These are phyloP conservation scores for Mantamonas sphyraenae DNA, from an alignment of 78 protist species.

Conservation along the genomic window DNA sequence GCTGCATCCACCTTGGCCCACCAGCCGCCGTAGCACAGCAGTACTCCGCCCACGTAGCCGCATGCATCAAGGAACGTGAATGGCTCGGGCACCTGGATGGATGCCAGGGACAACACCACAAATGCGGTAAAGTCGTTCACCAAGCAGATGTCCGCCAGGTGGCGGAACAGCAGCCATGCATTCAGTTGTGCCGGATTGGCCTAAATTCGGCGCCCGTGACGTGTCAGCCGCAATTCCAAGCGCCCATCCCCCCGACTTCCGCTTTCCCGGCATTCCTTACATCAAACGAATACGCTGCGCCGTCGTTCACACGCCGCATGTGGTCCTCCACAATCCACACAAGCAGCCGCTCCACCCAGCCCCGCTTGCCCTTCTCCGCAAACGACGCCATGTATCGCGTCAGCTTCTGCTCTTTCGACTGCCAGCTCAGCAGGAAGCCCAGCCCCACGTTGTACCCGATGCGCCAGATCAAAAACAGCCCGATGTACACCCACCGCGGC, in stretches of 20 bases:
- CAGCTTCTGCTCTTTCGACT: constrained; percentile 32
- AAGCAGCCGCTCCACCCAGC: no score
- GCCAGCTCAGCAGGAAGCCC: constrained; percentile 51
- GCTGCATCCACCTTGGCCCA: constrained; percentile 81
- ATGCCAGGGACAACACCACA: constrained; percentile 19
- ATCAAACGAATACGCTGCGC: no score
- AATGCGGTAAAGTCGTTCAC: constrained; percentile 49
- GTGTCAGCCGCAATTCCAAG: no score
- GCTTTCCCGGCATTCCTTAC: no score
- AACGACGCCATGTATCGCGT: constrained; percentile 13
- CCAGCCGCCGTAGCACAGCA: constrained; percentile 33
- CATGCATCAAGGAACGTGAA: constrained; percentile 14
- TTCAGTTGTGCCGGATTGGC: constrained; percentile 52
- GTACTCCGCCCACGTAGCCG: constrained; percentile 45
- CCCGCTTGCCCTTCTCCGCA: no score
- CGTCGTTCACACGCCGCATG: no score
- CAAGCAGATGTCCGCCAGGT: constrained; percentile 64
- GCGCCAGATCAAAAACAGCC: constrained; percentile 67
- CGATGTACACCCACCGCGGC: constrained; percentile 43
- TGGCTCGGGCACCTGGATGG: constrained; percentile 17
- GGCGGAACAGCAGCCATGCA: constrained; percentile 77
- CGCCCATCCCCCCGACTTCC: no score
- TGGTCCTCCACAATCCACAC: no score
- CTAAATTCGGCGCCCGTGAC: no score
- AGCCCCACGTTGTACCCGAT: constrained; percentile 66